Conservation (phyloP, 805 yeast species). For the Yamadazyma sp. region DNA sequence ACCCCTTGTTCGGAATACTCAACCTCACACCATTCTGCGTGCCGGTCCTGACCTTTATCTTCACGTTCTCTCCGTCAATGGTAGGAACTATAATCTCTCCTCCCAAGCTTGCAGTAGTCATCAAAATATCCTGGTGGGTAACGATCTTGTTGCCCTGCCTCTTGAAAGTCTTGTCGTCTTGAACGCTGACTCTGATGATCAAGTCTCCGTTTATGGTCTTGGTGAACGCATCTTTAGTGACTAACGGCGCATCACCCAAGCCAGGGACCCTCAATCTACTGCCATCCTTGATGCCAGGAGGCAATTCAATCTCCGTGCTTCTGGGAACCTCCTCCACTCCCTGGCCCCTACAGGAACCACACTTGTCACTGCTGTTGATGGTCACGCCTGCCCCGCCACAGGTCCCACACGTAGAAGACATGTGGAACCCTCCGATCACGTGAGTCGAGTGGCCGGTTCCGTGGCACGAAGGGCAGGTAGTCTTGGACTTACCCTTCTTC, state of each 20-base stretch:
- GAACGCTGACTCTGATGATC: slow-evolving; percentile 75
- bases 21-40: slow-evolving; percentile 75
- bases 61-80: slow-evolving; percentile 71
- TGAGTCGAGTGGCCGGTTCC: slow-evolving; percentile 93
- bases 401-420: slow-evolving; percentile 86
- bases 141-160: slow-evolving; percentile 68
- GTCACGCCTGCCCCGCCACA: slow-evolving; percentile 90
- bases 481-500: slow-evolving; percentile 68
- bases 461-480: slow-evolving; percentile 83
- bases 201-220: slow-evolving; percentile 81
- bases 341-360: slow-evolving; percentile 82
- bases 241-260: slow-evolving; percentile 85
- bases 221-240: slow-evolving; percentile 70
- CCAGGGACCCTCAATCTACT: slow-evolving; percentile 79
- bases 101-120: slow-evolving; percentile 96
- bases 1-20: slow-evolving; percentile 83
- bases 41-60: slow-evolving; percentile 80
- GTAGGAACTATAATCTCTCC: slow-evolving; percentile 92
- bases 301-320: slow-evolving; percentile 78
- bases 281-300: slow-evolving; percentile 87
- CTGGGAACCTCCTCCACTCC: slow-evolving; percentile 74
- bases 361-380: slow-evolving; percentile 65
- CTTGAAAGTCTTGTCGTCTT: slow-evolving; percentile 68
- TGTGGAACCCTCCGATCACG: slow-evolving; percentile 89
- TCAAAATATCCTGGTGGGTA: slow-evolving; percentile 66